phyloP scores from a whole-genome alignment of 140 eudicot species.

The Senecio squalidus region DNA sequence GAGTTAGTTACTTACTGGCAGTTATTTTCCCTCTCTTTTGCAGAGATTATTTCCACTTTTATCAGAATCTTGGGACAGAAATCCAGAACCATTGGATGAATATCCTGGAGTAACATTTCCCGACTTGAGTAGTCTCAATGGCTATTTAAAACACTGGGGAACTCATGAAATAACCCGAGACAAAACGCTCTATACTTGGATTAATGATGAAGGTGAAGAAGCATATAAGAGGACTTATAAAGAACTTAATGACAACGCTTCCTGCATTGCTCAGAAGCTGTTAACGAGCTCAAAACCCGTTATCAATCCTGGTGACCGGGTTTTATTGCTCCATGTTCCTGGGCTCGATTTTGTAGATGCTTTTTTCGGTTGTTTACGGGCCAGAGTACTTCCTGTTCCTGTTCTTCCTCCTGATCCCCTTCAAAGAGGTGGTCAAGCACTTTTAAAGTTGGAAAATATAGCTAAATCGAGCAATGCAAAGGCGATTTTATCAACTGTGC shows the following conservation, averaged over 20 bases:
- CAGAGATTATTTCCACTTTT: constrained; percentile 62
- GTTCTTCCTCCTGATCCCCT: constrained; percentile 86
- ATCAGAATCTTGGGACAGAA: constrained; percentile 38
- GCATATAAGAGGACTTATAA: constrained; percentile 40
- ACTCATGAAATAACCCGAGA: constrained; percentile 47
- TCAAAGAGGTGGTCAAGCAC: constrained; percentile 90
- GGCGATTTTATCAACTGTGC: constrained; percentile 67
- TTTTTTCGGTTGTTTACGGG: constrained; percentile 74
- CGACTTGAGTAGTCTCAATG: constrained; percentile 59
- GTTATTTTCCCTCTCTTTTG: constrained; percentile 15
- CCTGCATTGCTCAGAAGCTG: constrained; percentile 74
- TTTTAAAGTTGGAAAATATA: constrained; percentile 62
- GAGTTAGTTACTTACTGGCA: not conserved
- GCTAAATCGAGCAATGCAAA: constrained; percentile 66
- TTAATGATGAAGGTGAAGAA: constrained; percentile 54
- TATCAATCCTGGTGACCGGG: constrained; percentile 70
- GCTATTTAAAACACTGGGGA: constrained; percentile 77
- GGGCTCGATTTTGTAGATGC: constrained; percentile 82
- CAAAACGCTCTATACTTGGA: constrained; percentile 71
- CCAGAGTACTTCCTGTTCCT: constrained; percentile 76
- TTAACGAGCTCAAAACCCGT: constrained; percentile 55
- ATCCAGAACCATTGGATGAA: constrained; percentile 45
- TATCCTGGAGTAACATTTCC: constrained; percentile 56
- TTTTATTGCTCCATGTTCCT: constrained; percentile 66
- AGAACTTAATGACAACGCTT: constrained; percentile 66